phyloP scores from a whole-genome alignment of 2,329 filamentous ascomycete genomes.

The Fusarium buharicum region DNA sequence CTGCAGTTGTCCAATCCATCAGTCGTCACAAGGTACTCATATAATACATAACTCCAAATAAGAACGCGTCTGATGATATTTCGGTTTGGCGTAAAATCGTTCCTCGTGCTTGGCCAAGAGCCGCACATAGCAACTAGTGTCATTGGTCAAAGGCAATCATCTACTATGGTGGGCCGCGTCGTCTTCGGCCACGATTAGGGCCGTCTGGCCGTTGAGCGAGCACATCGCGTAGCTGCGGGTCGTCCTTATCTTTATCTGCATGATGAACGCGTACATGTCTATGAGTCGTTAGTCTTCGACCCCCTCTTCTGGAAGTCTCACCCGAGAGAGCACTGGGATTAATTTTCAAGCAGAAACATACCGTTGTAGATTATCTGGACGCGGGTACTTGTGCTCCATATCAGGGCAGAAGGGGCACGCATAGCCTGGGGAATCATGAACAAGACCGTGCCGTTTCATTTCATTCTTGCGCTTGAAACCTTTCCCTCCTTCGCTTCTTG shows the following conservation, averaged over 20 bases:
- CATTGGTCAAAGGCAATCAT: neutral
- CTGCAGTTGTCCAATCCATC: slow-evolving; percentile 8
- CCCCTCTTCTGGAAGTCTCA: neutral
- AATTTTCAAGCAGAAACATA: slow-evolving; percentile 52
- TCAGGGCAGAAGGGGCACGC: slow-evolving; percentile 96
- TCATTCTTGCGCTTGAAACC: slow-evolving; percentile 79
- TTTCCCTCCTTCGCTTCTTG: slow-evolving; percentile 71
- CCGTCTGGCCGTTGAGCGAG: slow-evolving; percentile 87
- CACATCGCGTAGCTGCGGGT: slow-evolving; percentile 82
- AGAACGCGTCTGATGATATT: slow-evolving; percentile 12
- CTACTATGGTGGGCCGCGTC: slow-evolving; percentile 64
- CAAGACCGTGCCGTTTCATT: slow-evolving; percentile 82
- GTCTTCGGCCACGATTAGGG: slow-evolving; percentile 79
- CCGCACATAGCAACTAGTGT: neutral
- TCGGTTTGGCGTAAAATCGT: slow-evolving; percentile 17
- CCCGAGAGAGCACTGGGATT: neutral
- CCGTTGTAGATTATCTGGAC: slow-evolving; percentile 96
- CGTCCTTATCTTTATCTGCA: slow-evolving; percentile 87
- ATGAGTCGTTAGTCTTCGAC: slow-evolving; percentile 12
- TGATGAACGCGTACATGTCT: slow-evolving; percentile 96
- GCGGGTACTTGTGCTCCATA: slow-evolving; percentile 91
- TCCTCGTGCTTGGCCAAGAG: slow-evolving; percentile 5
- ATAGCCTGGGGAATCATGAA: slow-evolving; percentile 94
- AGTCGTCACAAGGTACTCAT: slow-evolving; percentile 30
- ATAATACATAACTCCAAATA: slow-evolving; percentile 30